phyloP scores from a whole-genome alignment of 306 rosid species.

The Vigna hirtella region DNA sequence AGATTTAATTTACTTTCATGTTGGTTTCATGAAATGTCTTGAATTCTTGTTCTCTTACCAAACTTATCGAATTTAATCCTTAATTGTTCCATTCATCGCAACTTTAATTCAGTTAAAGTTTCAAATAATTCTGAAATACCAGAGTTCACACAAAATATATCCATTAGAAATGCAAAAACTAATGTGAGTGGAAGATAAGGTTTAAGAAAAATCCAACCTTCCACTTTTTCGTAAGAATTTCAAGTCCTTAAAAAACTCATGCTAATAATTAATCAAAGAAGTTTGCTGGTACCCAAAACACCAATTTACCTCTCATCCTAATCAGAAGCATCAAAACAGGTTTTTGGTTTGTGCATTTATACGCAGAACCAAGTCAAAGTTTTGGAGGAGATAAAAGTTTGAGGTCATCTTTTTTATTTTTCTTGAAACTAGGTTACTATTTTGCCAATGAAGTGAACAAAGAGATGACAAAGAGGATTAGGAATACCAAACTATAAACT shows the following conservation, averaged over 20 bases:
- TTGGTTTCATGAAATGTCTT: background rate
- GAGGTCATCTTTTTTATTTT: background rate
- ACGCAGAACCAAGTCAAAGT: background rate
- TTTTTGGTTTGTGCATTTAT: background rate
- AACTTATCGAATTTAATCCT: background rate
- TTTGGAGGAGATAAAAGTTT: background rate
- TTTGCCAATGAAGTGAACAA: slow-evolving; percentile 35
- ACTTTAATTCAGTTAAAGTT: background rate
- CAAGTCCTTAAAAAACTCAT: background rate
- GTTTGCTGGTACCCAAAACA: background rate
- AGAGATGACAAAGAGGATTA: slow-evolving; percentile 23
- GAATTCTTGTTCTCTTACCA: background rate
- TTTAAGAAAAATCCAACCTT: slow-evolving; percentile 27
- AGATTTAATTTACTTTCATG: background rate
- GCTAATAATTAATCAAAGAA: background rate
- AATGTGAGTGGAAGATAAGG: background rate
- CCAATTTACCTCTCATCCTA: background rate
- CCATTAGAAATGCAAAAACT: background rate
- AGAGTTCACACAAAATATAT: background rate
- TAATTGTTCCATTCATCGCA: background rate
- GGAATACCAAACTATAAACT: slow-evolving; percentile 20
- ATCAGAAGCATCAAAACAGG: background rate
- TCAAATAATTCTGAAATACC: background rate
- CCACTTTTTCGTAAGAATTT: background rate
- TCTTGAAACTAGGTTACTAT: slow-evolving; percentile 13